Evolutionary conservation across 345 rosid species (phyloP), one percentile per base, ranked within the genome.

Genomic region (Bruguiera gymnorhiza): DNA sequence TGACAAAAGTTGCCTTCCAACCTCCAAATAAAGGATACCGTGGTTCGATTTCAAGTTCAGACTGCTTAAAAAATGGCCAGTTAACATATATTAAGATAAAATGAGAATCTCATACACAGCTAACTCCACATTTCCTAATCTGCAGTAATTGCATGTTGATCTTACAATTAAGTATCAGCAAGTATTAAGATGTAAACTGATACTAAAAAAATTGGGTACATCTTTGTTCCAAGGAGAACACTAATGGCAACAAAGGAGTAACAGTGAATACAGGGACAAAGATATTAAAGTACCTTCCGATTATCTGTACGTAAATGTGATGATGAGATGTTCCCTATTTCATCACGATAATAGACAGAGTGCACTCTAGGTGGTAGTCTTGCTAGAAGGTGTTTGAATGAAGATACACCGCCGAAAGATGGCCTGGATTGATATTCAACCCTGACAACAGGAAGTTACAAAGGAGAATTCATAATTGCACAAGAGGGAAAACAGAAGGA

Each of bases 11-110:
- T 61, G 98, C 85, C 76, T 87, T 90, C 99, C 99, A 96, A 62
- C 98, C 98, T 78, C 99, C 99, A 84, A 96, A 89, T 78, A 96
- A 78, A 60, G 99, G 99, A 83, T 92, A 92, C 4, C 97, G 87
- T 2, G 98, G 98, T 75, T 92, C 97, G 57, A 92, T 81, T 84
- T 96, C 97, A 70, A 96, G 98, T 77, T 96, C 97, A 37, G 98
- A 90, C 98, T 92, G 97, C 82, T 81, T 67, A 70, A 66, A 59
- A 31, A 48, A 36, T 34, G 21, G 34, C 5, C 21, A 51, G 75
- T 67, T 68, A 70, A 71, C 15, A 61, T 21, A 62, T 51, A 68
- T 4, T 24, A 67, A 20, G 48, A 69, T 26, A 23, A 69, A 75
- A 70, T 20, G 53, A 20, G 27, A 11, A 62, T 58, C 30, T 48